Conservation (phyloP, 2,329 filamentous ascomycete genomes). For the Trichoderma sp. region DNA sequence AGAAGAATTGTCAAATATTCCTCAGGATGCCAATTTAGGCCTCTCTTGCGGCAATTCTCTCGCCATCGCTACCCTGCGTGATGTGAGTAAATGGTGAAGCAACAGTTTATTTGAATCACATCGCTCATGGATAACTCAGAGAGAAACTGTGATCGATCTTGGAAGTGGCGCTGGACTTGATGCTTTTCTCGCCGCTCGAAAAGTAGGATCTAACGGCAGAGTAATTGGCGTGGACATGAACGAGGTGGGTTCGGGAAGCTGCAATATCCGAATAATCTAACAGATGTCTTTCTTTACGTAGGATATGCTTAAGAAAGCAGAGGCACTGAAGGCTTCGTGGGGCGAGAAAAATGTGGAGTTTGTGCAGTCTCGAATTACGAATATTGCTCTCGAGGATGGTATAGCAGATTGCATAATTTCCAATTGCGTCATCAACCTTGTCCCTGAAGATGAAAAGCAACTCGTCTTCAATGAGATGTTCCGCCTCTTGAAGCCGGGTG, state of each 20-base stretch:
- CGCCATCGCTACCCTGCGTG: constrained; percentile 51
- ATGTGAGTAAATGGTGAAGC: constrained; percentile 39
- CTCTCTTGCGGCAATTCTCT: constrained; percentile 60
- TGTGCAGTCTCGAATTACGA: constrained; percentile 55
- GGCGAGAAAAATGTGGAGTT: constrained; percentile 53
- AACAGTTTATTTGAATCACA: background rate
- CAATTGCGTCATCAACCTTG: constrained; percentile 67
- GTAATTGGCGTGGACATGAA: constrained; percentile 65
- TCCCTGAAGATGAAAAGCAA: constrained; percentile 56
- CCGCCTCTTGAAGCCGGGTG: constrained; percentile 60
- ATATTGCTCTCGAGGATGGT: constrained; percentile 48
- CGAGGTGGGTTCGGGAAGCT: constrained; percentile 43
- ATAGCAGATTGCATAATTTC: constrained; percentile 60
- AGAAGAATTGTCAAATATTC: constrained; percentile 51
- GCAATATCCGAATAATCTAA: background rate
- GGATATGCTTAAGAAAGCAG: constrained; percentile 60
- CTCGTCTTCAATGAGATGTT: constrained; percentile 61
- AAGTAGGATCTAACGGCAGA: constrained; percentile 52
- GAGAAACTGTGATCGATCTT: constrained; percentile 61
- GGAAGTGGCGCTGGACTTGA: constrained; percentile 63
- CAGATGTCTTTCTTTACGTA: background rate
- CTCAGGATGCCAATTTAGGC: constrained; percentile 55
- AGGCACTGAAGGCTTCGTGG: constrained; percentile 47
- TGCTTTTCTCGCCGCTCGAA: constrained; percentile 56
- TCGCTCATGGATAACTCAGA: constrained; percentile 35